phyloP scores from a whole-genome alignment of 139 green algal genomes.

The Chlorokybus atmophyticus region DNA sequence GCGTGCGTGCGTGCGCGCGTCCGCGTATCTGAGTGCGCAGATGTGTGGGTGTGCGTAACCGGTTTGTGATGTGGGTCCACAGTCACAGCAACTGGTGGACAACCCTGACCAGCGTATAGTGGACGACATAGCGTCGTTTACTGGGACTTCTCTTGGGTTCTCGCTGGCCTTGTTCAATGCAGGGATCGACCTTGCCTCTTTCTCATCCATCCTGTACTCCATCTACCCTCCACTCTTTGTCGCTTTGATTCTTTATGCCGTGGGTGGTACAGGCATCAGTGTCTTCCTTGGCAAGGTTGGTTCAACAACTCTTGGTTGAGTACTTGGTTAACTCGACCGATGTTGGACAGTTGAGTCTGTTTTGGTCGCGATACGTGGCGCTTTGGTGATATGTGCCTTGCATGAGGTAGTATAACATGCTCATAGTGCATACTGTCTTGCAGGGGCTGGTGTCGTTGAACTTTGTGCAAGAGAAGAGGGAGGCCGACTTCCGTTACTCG shows the following conservation, averaged over 20 bases:
- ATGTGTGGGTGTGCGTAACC: no score
- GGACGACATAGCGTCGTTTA: slow-evolving; percentile 57
- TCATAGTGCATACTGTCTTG: no score
- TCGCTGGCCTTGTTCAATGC: slow-evolving; percentile 73
- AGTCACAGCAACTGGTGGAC: slow-evolving; percentile 29
- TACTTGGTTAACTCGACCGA: no score
- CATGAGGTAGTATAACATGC: no score
- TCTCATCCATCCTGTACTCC: slow-evolving; percentile 86
- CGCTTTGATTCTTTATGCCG: slow-evolving; percentile 75
- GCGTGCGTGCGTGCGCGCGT: no score
- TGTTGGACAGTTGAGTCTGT: no score
- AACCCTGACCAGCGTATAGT: slow-evolving; percentile 44
- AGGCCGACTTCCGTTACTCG: slow-evolving; percentile 65
- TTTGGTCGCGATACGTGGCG: no score
- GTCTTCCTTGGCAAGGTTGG: slow-evolving; percentile 41
- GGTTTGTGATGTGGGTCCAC: background rate
- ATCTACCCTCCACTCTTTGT: slow-evolving; percentile 97
- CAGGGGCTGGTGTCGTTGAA: slow-evolving; percentile 77
- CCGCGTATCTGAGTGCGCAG: no score
- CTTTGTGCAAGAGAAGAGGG: slow-evolving; percentile 87
- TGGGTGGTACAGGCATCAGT: slow-evolving; percentile 73
- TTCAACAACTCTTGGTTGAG: no score
- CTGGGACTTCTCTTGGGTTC: slow-evolving; percentile 66
- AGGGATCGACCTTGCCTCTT: slow-evolving; percentile 79
- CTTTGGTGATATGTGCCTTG: no score